Evolutionary conservation across 768 basidiomycete genomes (phyloP).

Genomic region (Pleurotus tuoliensis): DNA sequence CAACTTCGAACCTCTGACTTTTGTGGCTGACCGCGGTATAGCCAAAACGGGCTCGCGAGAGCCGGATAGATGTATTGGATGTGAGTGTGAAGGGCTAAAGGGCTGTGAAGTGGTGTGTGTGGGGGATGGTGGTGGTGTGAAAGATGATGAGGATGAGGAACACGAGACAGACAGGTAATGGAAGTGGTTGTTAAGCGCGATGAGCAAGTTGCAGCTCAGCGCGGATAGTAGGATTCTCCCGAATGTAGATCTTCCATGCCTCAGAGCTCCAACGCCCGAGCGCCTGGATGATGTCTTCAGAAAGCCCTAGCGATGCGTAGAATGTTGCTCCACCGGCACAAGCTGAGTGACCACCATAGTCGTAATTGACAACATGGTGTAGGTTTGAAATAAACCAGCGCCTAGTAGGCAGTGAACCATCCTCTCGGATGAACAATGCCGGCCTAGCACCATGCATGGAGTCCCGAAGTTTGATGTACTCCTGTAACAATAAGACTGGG

Average conservation of each 20-base stretch:
- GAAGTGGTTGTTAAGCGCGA: no score
- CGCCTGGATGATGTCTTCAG: constrained; percentile 28
- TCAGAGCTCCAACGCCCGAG: constrained; percentile 34
- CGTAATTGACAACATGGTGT: neutral
- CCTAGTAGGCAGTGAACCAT: neutral
- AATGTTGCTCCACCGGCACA: constrained; percentile 35
- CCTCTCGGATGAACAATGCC: neutral
- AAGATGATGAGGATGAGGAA: no score
- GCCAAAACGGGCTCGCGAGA: no score
- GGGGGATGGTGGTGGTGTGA: no score
- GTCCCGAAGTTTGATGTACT: neutral
- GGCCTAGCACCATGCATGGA: neutral
- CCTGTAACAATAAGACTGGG: neutral
- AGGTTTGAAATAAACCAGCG: neutral
- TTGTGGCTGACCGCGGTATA: no score
- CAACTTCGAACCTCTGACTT: no score
- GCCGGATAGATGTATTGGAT: no score
- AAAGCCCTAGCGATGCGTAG: constrained; percentile 23
- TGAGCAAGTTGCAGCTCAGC: neutral
- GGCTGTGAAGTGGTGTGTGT: no score
- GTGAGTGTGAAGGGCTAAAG: no score
- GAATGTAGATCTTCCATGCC: constrained; percentile 25
- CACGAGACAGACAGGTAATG: no score
- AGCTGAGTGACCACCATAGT: constrained; percentile 31
- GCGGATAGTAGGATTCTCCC: constrained; percentile 19